Percentiles rank a stretch among this genome's conserved stretches.
Evolutionary conservation across 2,329 filamentous ascomycete species (phyloP).

Genomic region (Gliomastix tumulicola): DNA sequence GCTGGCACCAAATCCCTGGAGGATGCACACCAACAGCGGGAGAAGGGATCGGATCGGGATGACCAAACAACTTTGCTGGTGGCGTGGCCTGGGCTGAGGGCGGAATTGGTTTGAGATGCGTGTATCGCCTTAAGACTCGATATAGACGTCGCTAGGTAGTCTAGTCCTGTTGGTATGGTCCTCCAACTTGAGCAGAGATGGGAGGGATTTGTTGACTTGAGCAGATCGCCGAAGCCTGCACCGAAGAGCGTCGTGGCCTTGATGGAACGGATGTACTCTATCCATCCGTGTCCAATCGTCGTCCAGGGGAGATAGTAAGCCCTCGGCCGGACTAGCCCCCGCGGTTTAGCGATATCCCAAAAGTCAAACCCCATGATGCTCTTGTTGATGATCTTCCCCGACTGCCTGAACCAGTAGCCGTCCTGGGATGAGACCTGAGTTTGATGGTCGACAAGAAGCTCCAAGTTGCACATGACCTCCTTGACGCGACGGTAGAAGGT

Average conservation of each 20-base stretch:
- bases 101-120: neutral
- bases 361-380: neutral
- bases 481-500: neutral
- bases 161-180: neutral
- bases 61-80: neutral
- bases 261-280: neutral
- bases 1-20: too few relatives aligned
- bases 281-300: neutral
- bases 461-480: neutral
- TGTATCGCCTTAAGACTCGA: neutral
- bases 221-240: neutral
- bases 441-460: neutral
- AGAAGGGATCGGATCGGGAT: neutral
- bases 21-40: neutral
- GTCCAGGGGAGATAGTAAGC: neutral
- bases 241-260: neutral
- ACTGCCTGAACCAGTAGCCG: neutral
- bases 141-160: neutral
- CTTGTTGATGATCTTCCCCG: neutral
- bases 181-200: neutral
- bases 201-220: neutral
- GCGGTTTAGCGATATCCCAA: neutral
- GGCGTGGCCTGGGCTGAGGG: neutral
- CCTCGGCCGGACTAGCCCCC: neutral
- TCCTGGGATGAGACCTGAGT: neutral